A percentile compares a stretch with the other conserved stretches of the same genome.
These are phyloP conservation scores for Xylariaceae sp. DNA, from an alignment of 2,329 filamentous ascomycete species.

Conservation along the genomic window DNA sequence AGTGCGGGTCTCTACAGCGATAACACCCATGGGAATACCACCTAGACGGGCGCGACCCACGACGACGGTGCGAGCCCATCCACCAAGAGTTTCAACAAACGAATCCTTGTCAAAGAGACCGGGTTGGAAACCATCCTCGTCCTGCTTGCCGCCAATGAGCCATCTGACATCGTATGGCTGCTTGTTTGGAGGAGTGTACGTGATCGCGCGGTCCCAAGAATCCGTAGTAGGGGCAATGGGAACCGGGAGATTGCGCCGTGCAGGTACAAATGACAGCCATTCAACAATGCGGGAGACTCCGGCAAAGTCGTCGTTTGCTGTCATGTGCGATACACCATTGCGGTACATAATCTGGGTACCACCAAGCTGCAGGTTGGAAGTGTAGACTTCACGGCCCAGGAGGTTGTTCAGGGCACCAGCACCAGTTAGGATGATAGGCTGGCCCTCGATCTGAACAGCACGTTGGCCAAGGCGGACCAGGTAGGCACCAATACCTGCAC, in stretches of 20 bases:
- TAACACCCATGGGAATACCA: slow-evolving; percentile 97
- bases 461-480: slow-evolving; percentile 96
- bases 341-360: slow-evolving; percentile 99
- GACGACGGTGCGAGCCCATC: slow-evolving; percentile 96
- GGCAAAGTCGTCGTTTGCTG: slow-evolving; percentile 93
- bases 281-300: slow-evolving; percentile 97
- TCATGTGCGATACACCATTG: slow-evolving; percentile 99
- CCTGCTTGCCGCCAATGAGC: slow-evolving; percentile 84
- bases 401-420: slow-evolving; percentile 97
- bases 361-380: slow-evolving; percentile 97
- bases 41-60: slow-evolving; percentile 93
- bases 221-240: slow-evolving; percentile 87
- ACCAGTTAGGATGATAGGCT: slow-evolving; percentile 97
- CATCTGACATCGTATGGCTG: slow-evolving; percentile 89
- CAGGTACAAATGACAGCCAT: slow-evolving; percentile 96
- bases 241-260: slow-evolving; percentile 88
- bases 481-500: slow-evolving; percentile 85
- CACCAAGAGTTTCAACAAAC: slow-evolving; percentile 92
- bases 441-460: slow-evolving; percentile 97
- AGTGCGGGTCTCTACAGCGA: slow-evolving; percentile 90
- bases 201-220: slow-evolving; percentile 87
- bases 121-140: slow-evolving; percentile 78
- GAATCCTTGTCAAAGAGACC: slow-evolving; percentile 96
- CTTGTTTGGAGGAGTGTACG: slow-evolving; percentile 77
- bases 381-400: slow-evolving; percentile 96